Evolutionary conservation across 2,329 filamentous ascomycete genomes (phyloP).

Genomic region (Epichloe elymi): DNA sequence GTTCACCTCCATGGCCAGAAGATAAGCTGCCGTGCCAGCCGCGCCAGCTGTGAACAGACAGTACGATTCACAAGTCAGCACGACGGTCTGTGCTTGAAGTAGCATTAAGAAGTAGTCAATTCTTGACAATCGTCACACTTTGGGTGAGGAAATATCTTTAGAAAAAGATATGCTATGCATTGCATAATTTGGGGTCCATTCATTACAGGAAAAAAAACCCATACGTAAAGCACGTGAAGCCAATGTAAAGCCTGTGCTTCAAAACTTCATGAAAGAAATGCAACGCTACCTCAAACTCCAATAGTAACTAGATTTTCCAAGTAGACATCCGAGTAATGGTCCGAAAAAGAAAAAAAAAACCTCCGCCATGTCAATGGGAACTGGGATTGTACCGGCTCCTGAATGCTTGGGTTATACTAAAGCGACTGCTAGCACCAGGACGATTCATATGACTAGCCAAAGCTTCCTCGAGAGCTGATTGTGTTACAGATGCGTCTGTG

Average conservation of each 20-base stretch:
- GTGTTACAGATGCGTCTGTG: slow-evolving; percentile 64
- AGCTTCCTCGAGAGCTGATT: slow-evolving; percentile 68
- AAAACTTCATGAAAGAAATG: background rate
- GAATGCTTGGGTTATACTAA: slow-evolving; percentile 57
- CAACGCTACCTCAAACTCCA: background rate
- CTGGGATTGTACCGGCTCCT: slow-evolving; percentile 44
- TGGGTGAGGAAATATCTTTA: background rate
- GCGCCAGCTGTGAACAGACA: background rate
- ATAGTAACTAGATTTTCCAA: background rate
- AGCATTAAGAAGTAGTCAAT: too few species aligned
- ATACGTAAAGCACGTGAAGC: background rate
- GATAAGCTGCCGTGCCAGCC: background rate
- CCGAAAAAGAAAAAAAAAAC: background rate
- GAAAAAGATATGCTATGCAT: background rate
- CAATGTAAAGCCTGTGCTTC: background rate
- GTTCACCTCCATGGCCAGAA: background rate
- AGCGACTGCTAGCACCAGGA: slow-evolving; percentile 27
- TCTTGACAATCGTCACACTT: background rate
- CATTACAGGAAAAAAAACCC: background rate
- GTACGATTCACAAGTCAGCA: background rate
- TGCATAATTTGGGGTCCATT: background rate
- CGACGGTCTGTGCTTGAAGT: background rate
- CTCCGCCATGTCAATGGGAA: slow-evolving; percentile 14
- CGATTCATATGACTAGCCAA: slow-evolving; percentile 41
- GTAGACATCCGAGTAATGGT: background rate